Conservation (phyloP, 768 basidiomycete genomes). For the Dacryopinax primogenitus region DNA sequence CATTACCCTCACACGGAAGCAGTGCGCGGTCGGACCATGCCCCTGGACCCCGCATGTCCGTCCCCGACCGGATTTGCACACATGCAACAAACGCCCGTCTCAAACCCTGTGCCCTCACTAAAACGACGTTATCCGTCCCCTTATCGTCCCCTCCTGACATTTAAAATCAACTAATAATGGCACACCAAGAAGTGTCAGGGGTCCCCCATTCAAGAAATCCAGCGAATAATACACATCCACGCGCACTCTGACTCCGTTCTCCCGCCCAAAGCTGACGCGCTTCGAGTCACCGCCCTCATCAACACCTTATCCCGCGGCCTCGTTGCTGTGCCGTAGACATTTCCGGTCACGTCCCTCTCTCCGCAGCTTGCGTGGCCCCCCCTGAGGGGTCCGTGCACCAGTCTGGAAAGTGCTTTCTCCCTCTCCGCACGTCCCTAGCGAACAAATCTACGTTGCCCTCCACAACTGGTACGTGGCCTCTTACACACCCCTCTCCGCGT, state of each 20-base stretch:
- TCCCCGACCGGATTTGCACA: neutral
- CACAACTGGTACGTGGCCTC: neutral
- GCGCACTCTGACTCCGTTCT: neutral
- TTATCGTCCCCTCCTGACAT: neutral
- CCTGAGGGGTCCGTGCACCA: neutral
- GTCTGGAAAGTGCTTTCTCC: neutral
- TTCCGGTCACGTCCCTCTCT: neutral
- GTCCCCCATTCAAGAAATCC: neutral
- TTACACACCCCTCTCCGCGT: neutral
- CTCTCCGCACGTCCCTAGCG: neutral
- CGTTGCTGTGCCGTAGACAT: conserved; percentile 1
- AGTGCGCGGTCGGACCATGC: conserved; percentile 3
- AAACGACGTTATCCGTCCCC: neutral
- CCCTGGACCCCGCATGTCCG: neutral
- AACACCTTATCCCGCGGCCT: too few relatives aligned
- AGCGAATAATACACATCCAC: neutral
- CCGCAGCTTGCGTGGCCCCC: conserved; percentile 8
- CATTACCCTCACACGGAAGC: neutral
- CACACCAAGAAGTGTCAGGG: neutral
- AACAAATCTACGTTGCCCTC: neutral
- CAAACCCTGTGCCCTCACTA: neutral
- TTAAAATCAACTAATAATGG: neutral
- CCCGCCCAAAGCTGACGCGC: neutral
- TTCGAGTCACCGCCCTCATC: neutral
- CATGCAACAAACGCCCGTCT: neutral